Evolutionary conservation across 2,329 filamentous ascomycete genomes (phyloP).

Genomic region (Didymella exigua): DNA sequence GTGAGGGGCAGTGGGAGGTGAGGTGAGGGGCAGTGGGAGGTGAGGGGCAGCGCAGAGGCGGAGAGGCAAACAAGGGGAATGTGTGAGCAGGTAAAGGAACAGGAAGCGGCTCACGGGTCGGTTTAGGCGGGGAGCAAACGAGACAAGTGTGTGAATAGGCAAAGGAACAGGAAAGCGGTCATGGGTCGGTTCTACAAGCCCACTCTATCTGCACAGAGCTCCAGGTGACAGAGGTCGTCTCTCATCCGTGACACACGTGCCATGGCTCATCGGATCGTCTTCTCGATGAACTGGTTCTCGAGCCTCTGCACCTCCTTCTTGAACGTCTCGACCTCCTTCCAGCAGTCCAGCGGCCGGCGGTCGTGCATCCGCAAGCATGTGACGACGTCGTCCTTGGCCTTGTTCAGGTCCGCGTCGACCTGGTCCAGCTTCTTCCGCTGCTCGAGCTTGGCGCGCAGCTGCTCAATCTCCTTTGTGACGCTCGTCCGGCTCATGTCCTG

Average conservation of each 20-base stretch:
- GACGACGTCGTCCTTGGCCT: conserved; percentile 76
- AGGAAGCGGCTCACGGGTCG: too few species aligned
- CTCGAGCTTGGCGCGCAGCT: conserved; percentile 57
- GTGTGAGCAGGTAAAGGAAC: too few species aligned
- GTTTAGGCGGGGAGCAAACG: background rate
- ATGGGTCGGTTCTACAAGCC: conserved; percentile 10
- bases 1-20: background rate
- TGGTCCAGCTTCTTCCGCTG: conserved; percentile 63
- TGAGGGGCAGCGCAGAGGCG: background rate
- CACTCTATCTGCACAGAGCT: conserved; percentile 13
- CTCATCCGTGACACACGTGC: background rate
- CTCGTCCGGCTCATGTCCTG: conserved; percentile 57
- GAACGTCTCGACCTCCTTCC: conserved; percentile 88
- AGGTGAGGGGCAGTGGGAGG: too few species aligned
- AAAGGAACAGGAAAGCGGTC: conserved; percentile 5
- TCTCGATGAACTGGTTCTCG: conserved; percentile 87
- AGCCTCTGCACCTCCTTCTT: conserved; percentile 85
- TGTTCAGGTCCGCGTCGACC: conserved; percentile 73
- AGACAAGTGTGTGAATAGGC: background rate
- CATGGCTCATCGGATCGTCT: conserved; percentile 62
- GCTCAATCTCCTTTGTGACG: conserved; percentile 63
- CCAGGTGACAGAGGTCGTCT: background rate
- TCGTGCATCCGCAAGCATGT: conserved; percentile 84
- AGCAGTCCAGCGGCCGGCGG: conserved; percentile 88
- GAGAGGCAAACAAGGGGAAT: too few species aligned